Conservation (phyloP, 441 rosid genomes). For the Viola pubescens region DNA sequence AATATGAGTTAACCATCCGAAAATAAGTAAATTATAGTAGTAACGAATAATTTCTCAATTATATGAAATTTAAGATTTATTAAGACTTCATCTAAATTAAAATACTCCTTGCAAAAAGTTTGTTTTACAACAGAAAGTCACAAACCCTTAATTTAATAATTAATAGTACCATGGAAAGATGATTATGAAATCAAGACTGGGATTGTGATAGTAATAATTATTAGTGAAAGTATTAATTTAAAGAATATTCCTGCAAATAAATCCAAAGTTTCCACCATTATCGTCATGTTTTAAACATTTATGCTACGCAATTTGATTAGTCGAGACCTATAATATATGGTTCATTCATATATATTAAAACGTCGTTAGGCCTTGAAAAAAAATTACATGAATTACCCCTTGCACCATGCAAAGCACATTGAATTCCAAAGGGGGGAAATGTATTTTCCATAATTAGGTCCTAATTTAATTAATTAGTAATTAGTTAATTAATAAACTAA, state of each 20-base stretch:
- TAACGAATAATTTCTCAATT: too few species aligned
- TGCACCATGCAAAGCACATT: neutral
- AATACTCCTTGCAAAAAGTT: too few species aligned
- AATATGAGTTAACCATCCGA: neutral
- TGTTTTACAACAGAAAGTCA: neutral
- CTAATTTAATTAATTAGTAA: neutral
- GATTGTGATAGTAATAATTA: slow-evolving; percentile 9
- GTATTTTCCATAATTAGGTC: neutral
- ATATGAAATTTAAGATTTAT: too few species aligned
- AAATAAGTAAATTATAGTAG: neutral
- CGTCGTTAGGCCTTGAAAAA: slow-evolving; percentile 8
- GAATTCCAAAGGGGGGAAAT: too few species aligned
- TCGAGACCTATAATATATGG: slow-evolving; percentile 26
- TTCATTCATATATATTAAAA: slow-evolving; percentile 14
- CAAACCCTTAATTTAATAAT: neutral
- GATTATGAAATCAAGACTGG: slow-evolving; percentile 14
- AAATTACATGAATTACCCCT: neutral
- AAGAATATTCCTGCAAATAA: slow-evolving; percentile 21
- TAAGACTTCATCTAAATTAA: too few species aligned
- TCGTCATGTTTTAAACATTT: slow-evolving; percentile 10
- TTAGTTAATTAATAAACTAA: neutral
- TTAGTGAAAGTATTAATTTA: too few species aligned
- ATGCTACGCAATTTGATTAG: slow-evolving; percentile 7
- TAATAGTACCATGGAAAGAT: slow-evolving; percentile 1
- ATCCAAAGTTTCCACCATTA: slow-evolving; percentile 28